These are phyloP conservation scores for Trichoderma endophyticum DNA, from an alignment of 2,329 filamentous ascomycete genomes.

Conservation along the genomic window DNA sequence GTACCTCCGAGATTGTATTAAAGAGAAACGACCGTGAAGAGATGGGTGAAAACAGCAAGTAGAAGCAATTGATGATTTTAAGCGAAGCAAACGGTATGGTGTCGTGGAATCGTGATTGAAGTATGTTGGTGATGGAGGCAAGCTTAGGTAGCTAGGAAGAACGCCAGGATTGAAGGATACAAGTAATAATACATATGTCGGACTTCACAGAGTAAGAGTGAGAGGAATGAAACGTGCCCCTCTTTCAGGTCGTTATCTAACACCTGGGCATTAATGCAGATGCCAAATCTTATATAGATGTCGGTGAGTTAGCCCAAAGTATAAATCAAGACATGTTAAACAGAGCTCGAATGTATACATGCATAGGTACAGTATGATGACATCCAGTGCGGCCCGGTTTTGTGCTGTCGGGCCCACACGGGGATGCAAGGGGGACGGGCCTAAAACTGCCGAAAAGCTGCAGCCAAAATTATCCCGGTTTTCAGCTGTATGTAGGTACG, in stretches of 20 bases:
- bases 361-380: neutral
- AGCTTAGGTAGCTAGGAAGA: neutral
- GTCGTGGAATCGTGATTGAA: neutral
- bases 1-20: neutral
- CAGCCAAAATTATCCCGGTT: neutral
- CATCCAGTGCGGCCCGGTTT: neutral
- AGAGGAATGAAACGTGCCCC: neutral
- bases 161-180: neutral
- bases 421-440: neutral
- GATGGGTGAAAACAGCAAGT: neutral
- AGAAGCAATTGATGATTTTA: neutral
- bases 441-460: neutral
- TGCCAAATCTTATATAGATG: neutral
- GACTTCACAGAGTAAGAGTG: neutral
- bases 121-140: neutral
- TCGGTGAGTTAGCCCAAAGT: neutral
- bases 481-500: neutral
- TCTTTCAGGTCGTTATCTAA: neutral
- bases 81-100: neutral
- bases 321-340: neutral
- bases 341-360: neutral
- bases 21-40: neutral
- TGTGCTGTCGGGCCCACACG: neutral
- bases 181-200: neutral
- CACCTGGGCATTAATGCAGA: neutral